These are phyloP conservation scores for Spencermartinsiella ligniputridi DNA, from an alignment of 1,139 yeast genomes.

Conservation along the genomic window DNA sequence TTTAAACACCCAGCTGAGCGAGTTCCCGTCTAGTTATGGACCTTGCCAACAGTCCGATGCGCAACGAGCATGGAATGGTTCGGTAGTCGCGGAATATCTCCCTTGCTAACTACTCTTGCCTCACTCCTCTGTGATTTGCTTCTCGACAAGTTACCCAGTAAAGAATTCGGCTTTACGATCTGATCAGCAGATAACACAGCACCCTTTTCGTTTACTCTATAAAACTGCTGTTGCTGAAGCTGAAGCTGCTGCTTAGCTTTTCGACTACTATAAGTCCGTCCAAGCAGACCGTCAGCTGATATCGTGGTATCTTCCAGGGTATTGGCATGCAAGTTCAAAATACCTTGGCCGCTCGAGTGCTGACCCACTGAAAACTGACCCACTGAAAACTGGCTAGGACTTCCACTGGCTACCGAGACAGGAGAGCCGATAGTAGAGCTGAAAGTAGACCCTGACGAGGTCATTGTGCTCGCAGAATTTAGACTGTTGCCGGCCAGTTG, in stretches of 20 bases:
- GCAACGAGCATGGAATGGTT: constrained; percentile 9
- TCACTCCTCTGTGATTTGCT: neutral
- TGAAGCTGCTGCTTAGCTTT: constrained; percentile 1
- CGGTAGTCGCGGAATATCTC: constrained; percentile 7
- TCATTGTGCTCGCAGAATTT: neutral
- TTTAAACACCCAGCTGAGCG: too few relatives aligned
- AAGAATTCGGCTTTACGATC: constrained; percentile 15
- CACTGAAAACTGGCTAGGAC: neutral
- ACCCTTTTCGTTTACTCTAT: constrained; percentile 1
- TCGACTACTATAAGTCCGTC: constrained; percentile 6
- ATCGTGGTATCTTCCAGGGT: constrained; percentile 1
- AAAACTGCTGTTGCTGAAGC: constrained; percentile 2
- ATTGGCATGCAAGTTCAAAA: constrained; percentile 4
- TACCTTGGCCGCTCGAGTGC: neutral
- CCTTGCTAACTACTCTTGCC: neutral
- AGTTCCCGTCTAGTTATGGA: too few relatives aligned
- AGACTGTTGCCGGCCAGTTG: neutral
- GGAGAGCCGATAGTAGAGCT: neutral
- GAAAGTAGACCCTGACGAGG: neutral
- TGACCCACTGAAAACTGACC: too few relatives aligned
- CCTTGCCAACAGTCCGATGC: too few relatives aligned
- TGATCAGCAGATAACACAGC: neutral
- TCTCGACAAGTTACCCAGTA: constrained; percentile 10
- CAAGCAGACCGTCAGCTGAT: constrained; percentile 6
- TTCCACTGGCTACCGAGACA: neutral